phyloP scores from a whole-genome alignment of 2,329 filamentous ascomycete genomes.

The Pezizomycotina sp. region DNA sequence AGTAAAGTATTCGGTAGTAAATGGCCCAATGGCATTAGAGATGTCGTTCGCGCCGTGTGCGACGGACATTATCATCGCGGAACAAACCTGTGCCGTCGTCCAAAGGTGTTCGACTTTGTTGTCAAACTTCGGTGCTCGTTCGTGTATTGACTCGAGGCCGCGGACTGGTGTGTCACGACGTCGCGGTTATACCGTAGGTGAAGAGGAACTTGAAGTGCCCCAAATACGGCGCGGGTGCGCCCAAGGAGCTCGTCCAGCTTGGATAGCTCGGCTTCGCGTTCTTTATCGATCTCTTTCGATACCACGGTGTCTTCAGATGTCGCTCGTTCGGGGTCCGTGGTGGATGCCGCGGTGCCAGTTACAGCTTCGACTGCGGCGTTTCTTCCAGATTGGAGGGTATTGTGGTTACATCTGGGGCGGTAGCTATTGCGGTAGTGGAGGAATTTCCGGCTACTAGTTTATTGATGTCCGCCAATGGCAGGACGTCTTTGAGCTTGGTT shows the following conservation, averaged over 20 bases:
- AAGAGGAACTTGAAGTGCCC: conserved; percentile 32
- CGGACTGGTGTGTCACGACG: conserved; percentile 29
- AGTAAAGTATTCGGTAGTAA: conserved; percentile 45
- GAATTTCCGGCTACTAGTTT: no score
- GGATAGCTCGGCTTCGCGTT: no score
- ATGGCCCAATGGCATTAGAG: conserved; percentile 46
- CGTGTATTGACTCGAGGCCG: conserved; percentile 40
- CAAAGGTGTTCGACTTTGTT: conserved; percentile 47
- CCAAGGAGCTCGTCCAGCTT: conserved; percentile 27
- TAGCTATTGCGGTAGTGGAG: no score
- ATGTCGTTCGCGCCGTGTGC: conserved; percentile 55
- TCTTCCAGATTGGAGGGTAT: no score
- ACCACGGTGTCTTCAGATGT: no score
- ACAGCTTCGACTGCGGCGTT: no score
- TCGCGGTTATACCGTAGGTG: conserved; percentile 33
- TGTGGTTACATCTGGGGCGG: no score
- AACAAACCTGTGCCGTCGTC: conserved; percentile 49
- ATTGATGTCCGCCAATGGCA: no score
- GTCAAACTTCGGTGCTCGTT: conserved; percentile 42
- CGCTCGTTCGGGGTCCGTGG: no score
- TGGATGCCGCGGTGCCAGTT: no score
- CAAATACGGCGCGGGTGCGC: conserved; percentile 26
- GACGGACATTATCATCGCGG: conserved; percentile 56
- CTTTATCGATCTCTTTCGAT: no score
- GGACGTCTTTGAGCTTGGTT: no score